A percentile compares a stretch with the other conserved stretches of the same genome.
These are phyloP conservation scores for Rhizopus delemar DNA, from an alignment of 371 early-diverging fungal species.

Conservation along the genomic window DNA sequence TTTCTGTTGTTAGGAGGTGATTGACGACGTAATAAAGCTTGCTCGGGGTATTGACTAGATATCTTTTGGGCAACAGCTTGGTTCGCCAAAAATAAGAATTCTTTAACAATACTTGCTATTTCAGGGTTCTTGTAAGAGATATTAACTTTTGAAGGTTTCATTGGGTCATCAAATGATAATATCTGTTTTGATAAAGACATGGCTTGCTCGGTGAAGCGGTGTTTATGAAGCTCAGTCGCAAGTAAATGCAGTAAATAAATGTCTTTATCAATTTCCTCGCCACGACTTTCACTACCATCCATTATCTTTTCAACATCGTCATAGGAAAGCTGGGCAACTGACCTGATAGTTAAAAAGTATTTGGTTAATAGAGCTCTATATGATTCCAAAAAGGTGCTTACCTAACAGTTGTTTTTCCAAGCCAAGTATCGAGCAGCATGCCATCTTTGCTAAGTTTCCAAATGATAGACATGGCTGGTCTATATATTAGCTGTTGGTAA, in stretches of 20 bases:
- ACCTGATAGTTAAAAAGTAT: constrained; percentile 25
- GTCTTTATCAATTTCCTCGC: constrained; percentile 28
- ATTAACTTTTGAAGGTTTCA: constrained; percentile 60
- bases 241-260: constrained; percentile 28
- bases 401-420: constrained; percentile 83
- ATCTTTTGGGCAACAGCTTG: constrained; percentile 88
- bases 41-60: constrained; percentile 78
- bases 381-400: constrained; percentile 20
- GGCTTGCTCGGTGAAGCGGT: constrained; percentile 20
- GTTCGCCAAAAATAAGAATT: constrained; percentile 95
- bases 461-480: constrained; percentile 86
- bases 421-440: constrained; percentile 66
- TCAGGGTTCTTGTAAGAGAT: constrained; percentile 79
- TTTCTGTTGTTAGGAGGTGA: constrained; percentile 63
- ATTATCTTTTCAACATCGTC: constrained; percentile 88
- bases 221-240: constrained; percentile 10
- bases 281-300: constrained; percentile 47
- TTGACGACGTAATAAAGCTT: constrained; percentile 84
- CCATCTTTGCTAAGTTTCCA: constrained; percentile 83
- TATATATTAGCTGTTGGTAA: constrained; percentile 10
- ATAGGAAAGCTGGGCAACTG: constrained; percentile 74
- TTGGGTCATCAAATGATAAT: constrained; percentile 29
- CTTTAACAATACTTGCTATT: constrained; percentile 87
- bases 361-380: not conserved
- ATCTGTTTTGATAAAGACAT: constrained; percentile 21